These are phyloP conservation scores for Coemansia asiatica DNA, from an alignment of 192 early-diverging fungal species.

Conservation along the genomic window DNA sequence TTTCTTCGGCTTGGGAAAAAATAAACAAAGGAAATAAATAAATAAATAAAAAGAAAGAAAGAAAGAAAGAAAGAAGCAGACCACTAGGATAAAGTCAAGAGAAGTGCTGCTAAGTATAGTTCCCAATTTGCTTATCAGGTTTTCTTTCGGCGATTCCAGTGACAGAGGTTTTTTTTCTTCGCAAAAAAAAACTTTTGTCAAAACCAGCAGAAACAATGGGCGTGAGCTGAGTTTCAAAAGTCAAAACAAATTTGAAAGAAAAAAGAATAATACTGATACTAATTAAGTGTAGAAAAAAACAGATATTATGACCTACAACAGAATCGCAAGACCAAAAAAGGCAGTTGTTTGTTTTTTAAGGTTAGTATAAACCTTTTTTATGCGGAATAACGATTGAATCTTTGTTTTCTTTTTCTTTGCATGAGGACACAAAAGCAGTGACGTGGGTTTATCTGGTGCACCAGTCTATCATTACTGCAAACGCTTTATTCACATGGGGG, in stretches of 20 bases:
- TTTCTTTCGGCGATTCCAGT: no score
- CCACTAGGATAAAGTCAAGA: background rate
- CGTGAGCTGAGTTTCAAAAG: no score
- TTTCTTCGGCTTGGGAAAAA: background rate
- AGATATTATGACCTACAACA: no score
- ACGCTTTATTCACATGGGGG: background rate
- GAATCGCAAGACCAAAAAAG: no score
- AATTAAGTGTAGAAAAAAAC: no score
- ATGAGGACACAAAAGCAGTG: background rate
- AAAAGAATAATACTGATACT: no score
- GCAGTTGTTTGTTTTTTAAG: background rate
- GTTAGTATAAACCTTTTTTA: background rate
- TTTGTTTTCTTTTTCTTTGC: background rate
- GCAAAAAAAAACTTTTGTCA: no score
- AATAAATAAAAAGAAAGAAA: background rate
- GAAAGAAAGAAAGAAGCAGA: background rate
- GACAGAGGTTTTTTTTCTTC: no score
- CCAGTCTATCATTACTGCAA: conserved; percentile 5
- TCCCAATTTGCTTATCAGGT: no score
- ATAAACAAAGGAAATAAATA: background rate
- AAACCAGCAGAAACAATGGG: no score
- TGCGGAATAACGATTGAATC: background rate
- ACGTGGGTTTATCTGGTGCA: conserved; percentile 4
- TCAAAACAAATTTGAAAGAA: no score
- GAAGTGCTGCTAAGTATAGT: no score